A percentile compares a stretch with the other conserved stretches of the same genome.
phyloP scores from a whole-genome alignment of 2,329 filamentous ascomycete genomes.

The Diaporthe capsici region DNA sequence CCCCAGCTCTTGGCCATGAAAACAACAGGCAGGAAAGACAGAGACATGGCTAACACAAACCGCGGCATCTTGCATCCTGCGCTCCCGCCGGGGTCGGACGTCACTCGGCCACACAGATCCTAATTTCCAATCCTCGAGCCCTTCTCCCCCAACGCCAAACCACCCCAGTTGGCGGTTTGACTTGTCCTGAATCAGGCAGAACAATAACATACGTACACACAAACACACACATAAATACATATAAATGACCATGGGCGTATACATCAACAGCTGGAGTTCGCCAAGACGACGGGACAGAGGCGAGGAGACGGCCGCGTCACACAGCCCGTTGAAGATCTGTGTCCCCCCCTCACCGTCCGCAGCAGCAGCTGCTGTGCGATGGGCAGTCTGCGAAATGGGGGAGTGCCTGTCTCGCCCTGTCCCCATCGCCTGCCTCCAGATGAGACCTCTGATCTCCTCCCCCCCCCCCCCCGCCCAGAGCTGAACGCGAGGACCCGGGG shows the following conservation, averaged over 20 bases:
- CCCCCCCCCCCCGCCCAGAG: not conserved
- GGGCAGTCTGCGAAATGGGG: not conserved
- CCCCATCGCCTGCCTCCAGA: not conserved
- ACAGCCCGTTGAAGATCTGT: conserved; percentile 30
- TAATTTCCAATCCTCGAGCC: not conserved
- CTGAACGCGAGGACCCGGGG: not conserved
- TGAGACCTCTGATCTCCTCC: not conserved
- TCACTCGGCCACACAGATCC: conserved; percentile 11
- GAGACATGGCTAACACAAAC: conserved; percentile 38
- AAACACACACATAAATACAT: not conserved
- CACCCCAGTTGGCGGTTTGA: not conserved
- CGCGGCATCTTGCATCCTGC: conserved; percentile 35
- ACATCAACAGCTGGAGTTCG: not conserved
- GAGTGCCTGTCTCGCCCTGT: not conserved
- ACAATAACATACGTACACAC: not conserved
- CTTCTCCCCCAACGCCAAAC: not conserved
- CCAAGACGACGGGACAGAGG: not conserved
- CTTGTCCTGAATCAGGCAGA: not conserved
- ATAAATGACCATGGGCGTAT: not conserved
- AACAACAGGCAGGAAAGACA: not conserved
- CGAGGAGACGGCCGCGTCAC: not conserved
- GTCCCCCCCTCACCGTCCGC: not conserved
- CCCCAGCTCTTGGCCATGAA: not conserved
- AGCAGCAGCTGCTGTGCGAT: conserved; percentile 2
- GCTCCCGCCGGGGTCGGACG: conserved; percentile 1